Percentiles rank a stretch among this genome's conserved stretches.
phyloP scores from a whole-genome alignment of 1,284 basidiomycete species.

The Heliocybe sulcata region DNA sequence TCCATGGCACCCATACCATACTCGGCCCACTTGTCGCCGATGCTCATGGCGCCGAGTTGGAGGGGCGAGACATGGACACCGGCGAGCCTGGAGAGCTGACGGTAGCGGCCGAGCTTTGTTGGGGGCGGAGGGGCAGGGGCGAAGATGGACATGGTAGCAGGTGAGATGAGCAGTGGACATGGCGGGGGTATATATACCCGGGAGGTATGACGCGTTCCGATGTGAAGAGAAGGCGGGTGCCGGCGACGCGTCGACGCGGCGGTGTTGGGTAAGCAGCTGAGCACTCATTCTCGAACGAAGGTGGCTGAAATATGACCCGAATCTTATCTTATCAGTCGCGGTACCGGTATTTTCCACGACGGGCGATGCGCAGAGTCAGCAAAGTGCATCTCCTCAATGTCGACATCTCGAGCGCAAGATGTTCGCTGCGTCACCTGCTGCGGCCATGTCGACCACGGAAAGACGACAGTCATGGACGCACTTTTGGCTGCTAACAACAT shows the following conservation, averaged over 20 bases:
- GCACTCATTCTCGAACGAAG: no score
- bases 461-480: slow-evolving; percentile 93
- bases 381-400: slow-evolving; percentile 19
- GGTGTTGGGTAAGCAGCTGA: no score
- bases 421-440: slow-evolving; percentile 76
- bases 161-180: neutral
- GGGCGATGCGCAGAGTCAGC: no score
- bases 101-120: slow-evolving; percentile 34
- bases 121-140: slow-evolving; percentile 14
- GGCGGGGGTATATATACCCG: neutral
- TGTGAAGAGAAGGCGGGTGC: no score
- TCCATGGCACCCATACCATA: slow-evolving; percentile 16
- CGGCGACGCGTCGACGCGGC: no score
- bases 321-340: no score
- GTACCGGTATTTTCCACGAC: no score
- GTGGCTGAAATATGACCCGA: no score
- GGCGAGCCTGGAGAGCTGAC: slow-evolving; percentile 32
- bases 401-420: slow-evolving; percentile 44
- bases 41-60: slow-evolving; percentile 44
- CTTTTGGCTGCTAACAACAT: slow-evolving; percentile 97
- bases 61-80: slow-evolving; percentile 47
- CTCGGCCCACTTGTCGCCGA: slow-evolving; percentile 37
- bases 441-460: slow-evolving; percentile 88
- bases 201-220: no score
- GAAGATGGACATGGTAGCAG: neutral